These are phyloP conservation scores for Microglena sp. DNA, from an alignment of 139 green algal species.

Conservation along the genomic window DNA sequence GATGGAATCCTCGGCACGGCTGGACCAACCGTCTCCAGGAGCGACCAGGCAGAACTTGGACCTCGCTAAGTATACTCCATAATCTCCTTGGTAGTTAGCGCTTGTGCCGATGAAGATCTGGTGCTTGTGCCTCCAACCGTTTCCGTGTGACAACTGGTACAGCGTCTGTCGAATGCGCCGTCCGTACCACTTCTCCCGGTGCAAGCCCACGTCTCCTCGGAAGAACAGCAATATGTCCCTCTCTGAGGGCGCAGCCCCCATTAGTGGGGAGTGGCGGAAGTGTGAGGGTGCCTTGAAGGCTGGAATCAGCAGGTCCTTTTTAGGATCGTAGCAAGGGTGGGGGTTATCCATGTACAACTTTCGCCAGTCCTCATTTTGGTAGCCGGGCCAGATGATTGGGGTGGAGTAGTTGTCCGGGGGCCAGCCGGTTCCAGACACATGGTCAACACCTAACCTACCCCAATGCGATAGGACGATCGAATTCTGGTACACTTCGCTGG, in stretches of 20 bases:
- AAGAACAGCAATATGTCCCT: slow-evolving; percentile 34
- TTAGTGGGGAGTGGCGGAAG: slow-evolving; percentile 21
- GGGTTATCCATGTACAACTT: slow-evolving; percentile 8
- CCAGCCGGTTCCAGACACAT: slow-evolving; percentile 15
- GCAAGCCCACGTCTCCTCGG: slow-evolving; percentile 15
- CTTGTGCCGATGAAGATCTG: slow-evolving; percentile 8
- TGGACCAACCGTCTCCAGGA: slow-evolving; percentile 39
- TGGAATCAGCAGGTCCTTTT: slow-evolving; percentile 40
- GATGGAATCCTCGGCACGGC: slow-evolving; percentile 43
- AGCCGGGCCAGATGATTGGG: neutral
- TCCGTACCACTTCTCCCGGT: slow-evolving; percentile 14
- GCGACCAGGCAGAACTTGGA: slow-evolving; percentile 27
- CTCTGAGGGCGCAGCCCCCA: slow-evolving; percentile 9
- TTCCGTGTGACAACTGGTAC: slow-evolving; percentile 10
- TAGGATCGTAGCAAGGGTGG: slow-evolving; percentile 28
- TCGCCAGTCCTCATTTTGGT: too few relatives aligned
- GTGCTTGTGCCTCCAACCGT: slow-evolving; percentile 11
- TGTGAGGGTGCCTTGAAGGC: slow-evolving; percentile 17
- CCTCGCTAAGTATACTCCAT: slow-evolving; percentile 13
- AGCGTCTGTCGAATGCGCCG: slow-evolving; percentile 23
- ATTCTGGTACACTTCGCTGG: slow-evolving; percentile 23
- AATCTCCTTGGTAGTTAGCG: slow-evolving; percentile 12
- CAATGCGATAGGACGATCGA: slow-evolving; percentile 41
- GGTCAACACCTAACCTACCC: slow-evolving; percentile 22
- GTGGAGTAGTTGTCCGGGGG: slow-evolving; percentile 8